Evolutionary conservation across 345 rosid species (phyloP), one percentile per base, ranked within the genome.

Genomic region (Dimocarpus longan): DNA sequence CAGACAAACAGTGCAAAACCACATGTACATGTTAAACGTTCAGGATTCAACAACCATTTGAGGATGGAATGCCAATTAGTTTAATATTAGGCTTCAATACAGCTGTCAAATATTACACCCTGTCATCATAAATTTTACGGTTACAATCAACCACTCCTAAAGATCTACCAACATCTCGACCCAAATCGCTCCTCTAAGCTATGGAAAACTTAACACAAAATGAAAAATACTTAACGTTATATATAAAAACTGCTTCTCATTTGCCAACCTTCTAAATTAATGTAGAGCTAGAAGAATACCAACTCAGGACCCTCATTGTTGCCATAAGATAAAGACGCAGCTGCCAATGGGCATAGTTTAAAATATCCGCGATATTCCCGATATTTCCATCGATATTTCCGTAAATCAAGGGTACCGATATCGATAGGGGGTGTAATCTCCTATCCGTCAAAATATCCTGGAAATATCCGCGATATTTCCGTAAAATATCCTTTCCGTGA

Each of bases 311-410:
- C 94, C 70, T 93, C 97, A 37, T 92, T 89, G 68, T 88, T 77
- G 85, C 88, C 95, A 82, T 85, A 95, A 56, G 95, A 93, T 80
- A 95, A 78, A 81, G 98, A 95, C 75, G 97, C 98, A 79, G 98
- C 93, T 68, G 98, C 98, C 81, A 95, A n/a, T n/a, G n/a, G n/a
- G n/a, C 28, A 26, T 26, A 26, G 28, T 26, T 26, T 26, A 0
- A 26, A 26, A 26, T 26, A 26, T 26, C 28, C 28, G 1, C 1
- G 28, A 26, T 26, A 0, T 26, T 26, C 28, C 0, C 28, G 28
- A 26, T 26, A 26, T 26, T 26, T 26, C 1, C 28, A 26, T 1
- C 28, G 28, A 26, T 26, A 26, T 26, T 26, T 26, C 1, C 1
- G 28, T 26, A 26, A 26, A 26, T 26, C 28, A 26, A 26, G 1